These are phyloP conservation scores for Macrocybe sp. DNA, from an alignment of 1,284 basidiomycete species.

Conservation along the genomic window DNA sequence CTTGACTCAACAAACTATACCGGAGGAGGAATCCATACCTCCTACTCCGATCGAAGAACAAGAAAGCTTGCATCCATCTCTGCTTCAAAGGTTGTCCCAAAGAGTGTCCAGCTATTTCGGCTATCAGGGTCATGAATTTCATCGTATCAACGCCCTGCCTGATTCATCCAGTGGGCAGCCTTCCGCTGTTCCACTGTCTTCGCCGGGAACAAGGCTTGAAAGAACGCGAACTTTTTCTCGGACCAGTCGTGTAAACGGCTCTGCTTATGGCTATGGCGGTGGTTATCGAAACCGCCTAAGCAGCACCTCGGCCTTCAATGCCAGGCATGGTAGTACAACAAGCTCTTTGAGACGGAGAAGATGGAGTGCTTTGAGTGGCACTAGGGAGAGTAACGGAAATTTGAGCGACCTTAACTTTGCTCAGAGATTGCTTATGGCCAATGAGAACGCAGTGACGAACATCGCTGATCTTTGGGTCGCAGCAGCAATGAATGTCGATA, in stretches of 20 bases:
- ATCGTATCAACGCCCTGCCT: conserved; percentile 18
- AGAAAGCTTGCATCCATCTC: conserved; percentile 12
- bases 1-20: conserved; percentile 41
- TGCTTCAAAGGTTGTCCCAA: conserved; percentile 31
- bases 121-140: conserved; percentile 39
- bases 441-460: conserved; percentile 85
- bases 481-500: conserved; percentile 86
- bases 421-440: conserved; percentile 86
- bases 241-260: conserved; percentile 60
- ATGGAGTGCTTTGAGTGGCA: conserved; percentile 41
- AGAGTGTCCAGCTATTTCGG: conserved; percentile 54
- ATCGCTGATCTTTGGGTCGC: conserved; percentile 93
- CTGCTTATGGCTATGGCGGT: conserved; percentile 72
- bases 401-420: conserved; percentile 73
- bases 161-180: conserved; percentile 21
- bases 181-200: conserved; percentile 43
- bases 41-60: conserved; percentile 46
- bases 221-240: conserved; percentile 45
- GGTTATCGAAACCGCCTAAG: conserved; percentile 48
- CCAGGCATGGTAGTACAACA: conserved; percentile 31
- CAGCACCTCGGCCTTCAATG: conserved; percentile 39
- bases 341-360: conserved; percentile 45
- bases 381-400: conserved; percentile 32
- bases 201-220: conserved; percentile 32
- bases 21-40: conserved; percentile 49